Evolutionary conservation across 2,329 filamentous ascomycete genomes (phyloP), one percentile per base, ranked within the genome.

Genomic region (Colletotrichum musicola): DNA sequence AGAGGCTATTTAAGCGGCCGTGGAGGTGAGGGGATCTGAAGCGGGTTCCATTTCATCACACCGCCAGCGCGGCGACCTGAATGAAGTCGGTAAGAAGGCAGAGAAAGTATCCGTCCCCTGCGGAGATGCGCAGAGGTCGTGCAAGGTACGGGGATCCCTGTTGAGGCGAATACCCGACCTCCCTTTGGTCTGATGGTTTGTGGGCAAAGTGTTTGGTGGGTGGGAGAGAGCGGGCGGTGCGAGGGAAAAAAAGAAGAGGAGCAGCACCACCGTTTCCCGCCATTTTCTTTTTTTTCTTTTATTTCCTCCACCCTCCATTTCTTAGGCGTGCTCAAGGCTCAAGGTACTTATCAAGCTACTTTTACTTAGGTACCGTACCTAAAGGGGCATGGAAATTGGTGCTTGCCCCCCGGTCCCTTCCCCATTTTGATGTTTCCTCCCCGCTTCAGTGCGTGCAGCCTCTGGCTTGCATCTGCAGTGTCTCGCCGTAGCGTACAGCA

Each of bases 11-110:
- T 64, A 10, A 68, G 61, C 64, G 47, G 54, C 30, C 27, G 47
- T 56, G 16, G 14, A 64, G 53, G 50, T 49, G 54, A 53, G 64
- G 60, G 54, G 46, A 65, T 68, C 50, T 50, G 54, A 35, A 35
- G 64, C 55, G 65, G 65, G 61, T 65, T 65, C 62, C 62, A 60
- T 60, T 60, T 68, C 55, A 64, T 60, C 65, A 68, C 65, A 68
- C 65, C 65, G 65, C 59, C 59, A 25, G 50, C 49, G n/a, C 38
- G 14, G 59, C 49, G 50, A 22, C 22, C 22, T 46, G 50, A 42
- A 25, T 64, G 64, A 55, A 44, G 49, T 65, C 38, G 61, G 42
- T 49, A 51, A 53, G 49, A 35, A 35, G 10, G 30, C 30, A 10
- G 4, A 35, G 30, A 35, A 35, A 35, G 30, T 35, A 35, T 35